Percentiles rank a stretch among this genome's conserved stretches.
These are phyloP conservation scores for Mycena filopes DNA, from an alignment of 768 basidiomycete species.

Conservation along the genomic window DNA sequence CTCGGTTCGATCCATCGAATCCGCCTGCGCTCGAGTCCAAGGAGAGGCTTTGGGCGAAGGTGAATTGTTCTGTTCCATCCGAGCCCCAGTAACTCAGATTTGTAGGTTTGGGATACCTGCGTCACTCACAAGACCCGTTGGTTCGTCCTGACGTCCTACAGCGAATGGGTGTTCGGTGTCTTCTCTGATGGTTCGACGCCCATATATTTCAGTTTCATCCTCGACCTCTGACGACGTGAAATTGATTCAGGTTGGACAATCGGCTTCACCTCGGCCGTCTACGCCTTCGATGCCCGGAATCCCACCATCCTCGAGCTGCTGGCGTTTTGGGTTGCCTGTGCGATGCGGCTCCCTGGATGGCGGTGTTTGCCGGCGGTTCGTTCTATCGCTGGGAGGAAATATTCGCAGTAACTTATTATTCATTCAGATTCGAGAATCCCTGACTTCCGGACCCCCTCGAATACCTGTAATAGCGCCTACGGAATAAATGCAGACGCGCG, in stretches of 20 bases:
- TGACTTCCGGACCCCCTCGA: not conserved
- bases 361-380: not conserved
- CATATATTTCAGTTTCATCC: no score
- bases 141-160: slow-evolving; percentile 19
- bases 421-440: not conserved
- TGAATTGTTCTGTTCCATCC: not conserved
- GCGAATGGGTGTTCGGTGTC: slow-evolving; percentile 17
- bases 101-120: slow-evolving; percentile 24
- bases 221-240: no score
- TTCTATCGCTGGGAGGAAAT: not conserved
- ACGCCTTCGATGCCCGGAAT: not conserved
- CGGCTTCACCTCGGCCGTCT: slow-evolving; percentile 15
- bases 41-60: slow-evolving; percentile 20
- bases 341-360: slow-evolving; percentile 22
- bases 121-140: slow-evolving; percentile 15
- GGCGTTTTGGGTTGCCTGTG: slow-evolving; percentile 19
- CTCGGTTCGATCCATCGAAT: not conserved
- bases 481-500: not conserved
- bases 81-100: no score
- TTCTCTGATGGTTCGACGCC: slow-evolving; percentile 15
- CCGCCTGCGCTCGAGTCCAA: not conserved
- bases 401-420: no score
- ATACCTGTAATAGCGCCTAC: not conserved
- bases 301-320: slow-evolving; percentile 19
- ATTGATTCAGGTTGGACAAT: slow-evolving; percentile 22